A percentile compares a stretch with the other conserved stretches of the same genome.
Conservation (phyloP, 352 stramenopile genomes). For the Globisporangium carolinianum region DNA sequence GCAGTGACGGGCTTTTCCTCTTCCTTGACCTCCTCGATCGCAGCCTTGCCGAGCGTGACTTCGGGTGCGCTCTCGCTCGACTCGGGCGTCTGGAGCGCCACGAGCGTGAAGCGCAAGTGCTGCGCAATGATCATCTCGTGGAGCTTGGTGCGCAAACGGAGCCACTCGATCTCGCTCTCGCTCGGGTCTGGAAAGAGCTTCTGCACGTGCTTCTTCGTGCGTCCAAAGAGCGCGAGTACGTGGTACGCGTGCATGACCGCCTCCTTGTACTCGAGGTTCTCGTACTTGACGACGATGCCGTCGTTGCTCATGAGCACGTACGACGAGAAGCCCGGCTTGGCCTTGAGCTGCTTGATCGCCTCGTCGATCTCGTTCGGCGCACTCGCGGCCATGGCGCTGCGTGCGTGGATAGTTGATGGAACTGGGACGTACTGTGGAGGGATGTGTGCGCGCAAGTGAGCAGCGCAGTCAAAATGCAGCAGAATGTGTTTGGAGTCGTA, state of each 20-base stretch:
- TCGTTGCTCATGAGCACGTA: constrained; percentile 94
- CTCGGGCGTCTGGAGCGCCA: constrained; percentile 74
- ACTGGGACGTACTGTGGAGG: no score
- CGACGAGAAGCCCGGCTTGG: constrained; percentile 81
- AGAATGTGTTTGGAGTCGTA: no score
- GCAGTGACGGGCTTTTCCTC: constrained; percentile 42
- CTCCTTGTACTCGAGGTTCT: constrained; percentile 88
- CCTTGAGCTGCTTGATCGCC: constrained; percentile 90
- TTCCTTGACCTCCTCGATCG: constrained; percentile 35
- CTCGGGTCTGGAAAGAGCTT: constrained; percentile 82
- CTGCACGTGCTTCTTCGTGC: constrained; percentile 77
- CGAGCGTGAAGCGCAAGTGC: constrained; percentile 83
- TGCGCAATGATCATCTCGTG: constrained; percentile 91
- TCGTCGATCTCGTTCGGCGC: constrained; percentile 90
- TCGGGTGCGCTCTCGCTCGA: constrained; percentile 19
- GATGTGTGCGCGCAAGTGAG: background rate
- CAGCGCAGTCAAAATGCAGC: no score
- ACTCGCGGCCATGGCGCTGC: constrained; percentile 50
- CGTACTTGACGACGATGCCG: constrained; percentile 90
- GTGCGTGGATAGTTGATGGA: background rate
- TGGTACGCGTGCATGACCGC: constrained; percentile 91
- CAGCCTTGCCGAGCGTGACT: constrained; percentile 13
- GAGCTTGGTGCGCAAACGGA: constrained; percentile 85
- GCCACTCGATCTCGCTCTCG: constrained; percentile 88
- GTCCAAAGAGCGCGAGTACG: constrained; percentile 82